Evolutionary conservation across 371 early-diverging fungal species (phyloP), one percentile per base, ranked within the genome.

Genomic region (Lichtheimia hyalospora): DNA sequence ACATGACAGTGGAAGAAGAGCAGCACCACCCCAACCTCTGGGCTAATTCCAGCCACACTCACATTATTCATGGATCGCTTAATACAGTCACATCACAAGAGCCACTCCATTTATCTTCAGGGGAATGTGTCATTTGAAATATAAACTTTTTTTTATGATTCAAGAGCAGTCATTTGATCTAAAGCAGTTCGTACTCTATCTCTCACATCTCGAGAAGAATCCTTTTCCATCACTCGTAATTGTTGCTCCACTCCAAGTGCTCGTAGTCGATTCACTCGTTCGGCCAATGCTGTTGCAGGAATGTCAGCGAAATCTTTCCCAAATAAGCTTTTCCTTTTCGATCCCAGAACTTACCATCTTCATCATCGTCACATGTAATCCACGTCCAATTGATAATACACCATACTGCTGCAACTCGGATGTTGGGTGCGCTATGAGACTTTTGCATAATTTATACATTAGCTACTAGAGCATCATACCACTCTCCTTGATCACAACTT

Each of bases 301-400:
- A 28, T 52, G 61, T 67, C 46, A 68, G 50, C 25, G 42, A 28
- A 28, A 15, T 39, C 20, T 34, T 34, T 14, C 39, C 16, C n/a
- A 46, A 41, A 44, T 54, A 14, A 8, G n/a, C 50, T 40, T 25
- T 28, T 12, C 42, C 46, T 40, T 14, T 39, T 21, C 18, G 18
- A 16, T 39, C n/a, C 34, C 15, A 14, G 24, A n/a, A 24, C n/a
- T 54, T 74, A 80, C 83, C 70, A 27, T 65, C 68, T 58, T 71
- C 66, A 7, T 73, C 72, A 20, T 91, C 91, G 13, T 92, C 91
- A 0, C 74, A 66, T 51, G 68, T 61, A 7, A 64, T 52, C 89
- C 92, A 92, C 4, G 91, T 91, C 68, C 92, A 77, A 66, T 95
- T 95, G 50, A 92, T 90, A 24, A 92, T 73, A 63, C 85, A 85